Evolutionary conservation across 177 flowering plant species (phyloP).

Genomic region (Telopea speciosissima): DNA sequence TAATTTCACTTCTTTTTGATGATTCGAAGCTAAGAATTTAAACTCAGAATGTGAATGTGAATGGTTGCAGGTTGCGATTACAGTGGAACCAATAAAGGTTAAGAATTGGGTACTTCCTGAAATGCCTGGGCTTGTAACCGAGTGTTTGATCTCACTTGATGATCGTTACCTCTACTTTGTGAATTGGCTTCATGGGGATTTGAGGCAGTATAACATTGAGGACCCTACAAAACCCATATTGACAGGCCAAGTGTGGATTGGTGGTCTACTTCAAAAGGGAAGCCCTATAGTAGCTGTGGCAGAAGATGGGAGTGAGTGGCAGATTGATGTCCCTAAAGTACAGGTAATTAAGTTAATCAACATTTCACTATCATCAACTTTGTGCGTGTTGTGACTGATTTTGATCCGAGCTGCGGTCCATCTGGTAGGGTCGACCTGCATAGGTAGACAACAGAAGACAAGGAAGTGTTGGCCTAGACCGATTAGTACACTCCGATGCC

Average conservation of each 20-base stretch:
- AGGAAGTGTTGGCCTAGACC: too few species aligned
- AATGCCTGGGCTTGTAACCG: conserved; percentile 96
- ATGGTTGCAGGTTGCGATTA: conserved; percentile 51
- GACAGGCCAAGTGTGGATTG: conserved; percentile 85
- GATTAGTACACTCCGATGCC: too few species aligned
- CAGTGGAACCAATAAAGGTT: conserved; percentile 81
- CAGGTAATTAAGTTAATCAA: too few species aligned
- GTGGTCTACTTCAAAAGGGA: conserved; percentile 78
- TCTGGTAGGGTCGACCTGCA: too few species aligned
- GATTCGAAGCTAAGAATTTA: neutral
- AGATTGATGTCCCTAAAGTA: conserved; percentile 70
- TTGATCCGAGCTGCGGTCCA: too few species aligned
- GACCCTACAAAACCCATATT: conserved; percentile 68
- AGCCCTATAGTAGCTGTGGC: conserved; percentile 48
- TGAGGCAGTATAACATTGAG: conserved; percentile 87
- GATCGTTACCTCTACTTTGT: conserved; percentile 84
- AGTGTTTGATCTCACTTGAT: conserved; percentile 88
- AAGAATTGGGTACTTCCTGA: conserved; percentile 92
- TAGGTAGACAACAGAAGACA: too few species aligned
- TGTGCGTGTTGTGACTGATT: too few species aligned
- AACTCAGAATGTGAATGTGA: neutral
- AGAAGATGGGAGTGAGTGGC: conserved; percentile 71
- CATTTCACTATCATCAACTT: too few species aligned
- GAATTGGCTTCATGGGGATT: too few species aligned
- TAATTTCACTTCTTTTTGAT: neutral